Percentiles rank a stretch among this genome's conserved stretches.
phyloP scores from a whole-genome alignment of 1,139 yeast species.

The Suhomyces terraborum region DNA sequence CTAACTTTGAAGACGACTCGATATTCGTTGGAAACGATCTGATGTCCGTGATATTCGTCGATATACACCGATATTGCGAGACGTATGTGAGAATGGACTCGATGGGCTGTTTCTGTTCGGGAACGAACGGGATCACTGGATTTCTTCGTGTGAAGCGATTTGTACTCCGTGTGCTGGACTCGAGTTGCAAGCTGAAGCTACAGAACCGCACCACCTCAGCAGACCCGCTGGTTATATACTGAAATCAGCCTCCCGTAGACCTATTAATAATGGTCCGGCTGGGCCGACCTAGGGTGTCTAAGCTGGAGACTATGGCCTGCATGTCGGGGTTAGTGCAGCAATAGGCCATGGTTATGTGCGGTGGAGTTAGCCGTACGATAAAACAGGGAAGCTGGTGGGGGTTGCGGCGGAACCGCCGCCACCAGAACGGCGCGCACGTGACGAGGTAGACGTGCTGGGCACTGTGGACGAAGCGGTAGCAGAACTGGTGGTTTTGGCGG shows the following conservation, averaged over 20 bases:
- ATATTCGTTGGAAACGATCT: too few species aligned
- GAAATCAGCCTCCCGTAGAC: not conserved
- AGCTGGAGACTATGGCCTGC: constrained; percentile 3
- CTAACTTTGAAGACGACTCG: too few species aligned
- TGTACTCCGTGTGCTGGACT: too few species aligned
- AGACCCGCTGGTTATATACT: not conserved
- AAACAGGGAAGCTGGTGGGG: not conserved
- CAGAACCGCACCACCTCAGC: not conserved
- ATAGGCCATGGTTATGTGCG: not conserved
- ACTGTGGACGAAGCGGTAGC: constrained; percentile 2
- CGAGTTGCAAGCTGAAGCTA: too few species aligned
- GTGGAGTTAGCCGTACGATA: constrained; percentile 5
- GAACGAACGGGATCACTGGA: too few species aligned
- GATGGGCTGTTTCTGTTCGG: too few species aligned
- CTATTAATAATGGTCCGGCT: constrained; percentile 5
- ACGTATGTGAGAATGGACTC: too few species aligned
- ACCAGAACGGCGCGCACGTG: constrained; percentile 13
- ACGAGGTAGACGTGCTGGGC: constrained; percentile 8
- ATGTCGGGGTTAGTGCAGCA: constrained; percentile 6
- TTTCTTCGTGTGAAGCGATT: too few species aligned
- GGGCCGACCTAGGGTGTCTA: constrained; percentile 4
- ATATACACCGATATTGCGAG: too few species aligned
- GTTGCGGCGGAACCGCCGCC: constrained; percentile 13
- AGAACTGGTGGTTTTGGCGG: not conserved
- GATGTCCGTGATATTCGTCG: too few species aligned